A percentile compares a stretch with the other conserved stretches of the same genome.
Evolutionary conservation across 371 early-diverging fungal species (phyloP).

Genomic region (Saksenaea oblongispora): DNA sequence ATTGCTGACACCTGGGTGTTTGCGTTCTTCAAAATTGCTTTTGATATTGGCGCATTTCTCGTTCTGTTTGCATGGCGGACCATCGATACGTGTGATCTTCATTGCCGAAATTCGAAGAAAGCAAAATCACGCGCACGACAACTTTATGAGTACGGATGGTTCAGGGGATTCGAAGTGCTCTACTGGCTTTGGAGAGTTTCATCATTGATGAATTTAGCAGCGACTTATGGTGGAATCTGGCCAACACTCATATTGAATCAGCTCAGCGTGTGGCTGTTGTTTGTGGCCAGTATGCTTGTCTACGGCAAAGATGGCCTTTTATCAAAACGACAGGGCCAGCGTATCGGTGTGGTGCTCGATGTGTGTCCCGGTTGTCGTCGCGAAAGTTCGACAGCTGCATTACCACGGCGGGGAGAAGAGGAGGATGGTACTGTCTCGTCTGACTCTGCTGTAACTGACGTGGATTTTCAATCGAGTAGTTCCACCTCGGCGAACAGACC

Average conservation of each 20-base stretch:
- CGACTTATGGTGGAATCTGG: conserved; percentile 47
- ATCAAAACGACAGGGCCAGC: conserved; percentile 1
- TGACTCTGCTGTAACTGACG: too few relatives aligned
- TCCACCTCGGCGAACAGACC: too few relatives aligned
- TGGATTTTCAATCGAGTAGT: too few relatives aligned
- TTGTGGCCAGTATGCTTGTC: conserved; percentile 23
- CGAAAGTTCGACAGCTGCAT: too few relatives aligned
- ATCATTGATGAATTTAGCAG: conserved; percentile 30
- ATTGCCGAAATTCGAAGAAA: conserved; percentile 8
- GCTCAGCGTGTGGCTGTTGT: conserved; percentile 31
- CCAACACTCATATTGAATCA: conserved; percentile 32
- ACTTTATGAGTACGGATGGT: conserved; percentile 32
- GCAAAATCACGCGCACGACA: conserved; percentile 3
- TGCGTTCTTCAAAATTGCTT: conserved; percentile 44
- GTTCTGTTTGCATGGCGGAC: conserved; percentile 29
- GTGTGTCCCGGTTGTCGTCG: neutral
- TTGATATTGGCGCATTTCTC: conserved; percentile 50
- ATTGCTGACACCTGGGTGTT: conserved; percentile 81
- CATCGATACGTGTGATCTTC: conserved; percentile 18
- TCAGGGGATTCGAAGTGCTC: conserved; percentile 24
- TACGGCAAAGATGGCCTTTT: conserved; percentile 29
- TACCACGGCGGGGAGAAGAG: too few relatives aligned
- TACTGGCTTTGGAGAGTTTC: conserved; percentile 49
- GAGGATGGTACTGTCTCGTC: too few relatives aligned
- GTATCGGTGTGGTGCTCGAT: neutral